Evolutionary conservation across 345 rosid genomes (phyloP).

Genomic region (Salix dunnii): DNA sequence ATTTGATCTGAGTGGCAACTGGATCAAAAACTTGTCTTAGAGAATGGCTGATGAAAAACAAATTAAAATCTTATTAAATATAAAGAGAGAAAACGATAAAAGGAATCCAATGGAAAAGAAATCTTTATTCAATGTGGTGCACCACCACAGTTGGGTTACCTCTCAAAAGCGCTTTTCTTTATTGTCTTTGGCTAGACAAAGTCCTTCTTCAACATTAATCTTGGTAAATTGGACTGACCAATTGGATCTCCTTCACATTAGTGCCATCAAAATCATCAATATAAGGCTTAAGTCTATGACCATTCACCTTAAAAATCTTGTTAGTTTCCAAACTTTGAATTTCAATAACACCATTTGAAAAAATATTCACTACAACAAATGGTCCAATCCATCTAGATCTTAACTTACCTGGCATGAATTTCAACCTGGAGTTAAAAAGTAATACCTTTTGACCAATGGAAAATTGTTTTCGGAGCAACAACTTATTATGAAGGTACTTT

Average conservation of each 20-base stretch:
- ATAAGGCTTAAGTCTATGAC: not conserved
- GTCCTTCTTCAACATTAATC: no score
- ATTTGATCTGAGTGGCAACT: no score
- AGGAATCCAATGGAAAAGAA: no score
- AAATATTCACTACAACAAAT: not conserved
- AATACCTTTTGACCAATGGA: no score
- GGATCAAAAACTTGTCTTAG: no score
- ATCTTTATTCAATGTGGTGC: no score
- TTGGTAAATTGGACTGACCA: not conserved
- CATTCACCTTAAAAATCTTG: not conserved
- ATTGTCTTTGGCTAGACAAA: not conserved
- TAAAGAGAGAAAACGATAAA: no score
- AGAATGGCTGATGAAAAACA: no score
- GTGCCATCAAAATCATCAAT: no score
- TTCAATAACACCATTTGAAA: not conserved
- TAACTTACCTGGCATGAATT: not conserved
- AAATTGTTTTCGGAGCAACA: not conserved
- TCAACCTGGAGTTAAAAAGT: not conserved
- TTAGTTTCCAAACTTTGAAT: no score
- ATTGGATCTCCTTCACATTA: no score
- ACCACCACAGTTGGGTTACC: not conserved
- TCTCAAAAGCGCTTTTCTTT: not conserved
- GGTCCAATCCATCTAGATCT: not conserved
- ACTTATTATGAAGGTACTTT: not conserved
- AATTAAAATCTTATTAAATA: no score